These are phyloP conservation scores for Gossypium anomalum DNA, from an alignment of 345 rosid genomes.

Conservation along the genomic window DNA sequence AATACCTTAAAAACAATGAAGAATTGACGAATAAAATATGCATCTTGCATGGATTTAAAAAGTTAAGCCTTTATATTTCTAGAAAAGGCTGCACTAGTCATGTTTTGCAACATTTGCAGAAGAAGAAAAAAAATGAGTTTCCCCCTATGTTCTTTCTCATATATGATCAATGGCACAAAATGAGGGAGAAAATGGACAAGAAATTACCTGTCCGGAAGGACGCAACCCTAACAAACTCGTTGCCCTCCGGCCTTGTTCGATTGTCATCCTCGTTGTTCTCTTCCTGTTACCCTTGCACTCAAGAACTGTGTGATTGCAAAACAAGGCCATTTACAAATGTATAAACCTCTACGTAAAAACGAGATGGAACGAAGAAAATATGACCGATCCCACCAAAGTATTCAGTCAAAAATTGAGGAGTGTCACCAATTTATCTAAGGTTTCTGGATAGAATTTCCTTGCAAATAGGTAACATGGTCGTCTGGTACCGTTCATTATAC, in stretches of 20 bases:
- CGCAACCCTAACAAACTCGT: constrained; percentile 31
- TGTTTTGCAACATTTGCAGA: neutral
- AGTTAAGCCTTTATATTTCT: neutral
- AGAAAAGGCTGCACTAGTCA: neutral
- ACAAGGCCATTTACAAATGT: constrained; percentile 36
- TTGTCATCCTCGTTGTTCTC: constrained; percentile 24
- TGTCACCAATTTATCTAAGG: constrained; percentile 60
- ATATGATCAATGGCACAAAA: neutral
- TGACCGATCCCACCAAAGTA: constrained; percentile 36
- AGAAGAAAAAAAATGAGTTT: neutral
- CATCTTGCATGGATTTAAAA: neutral
- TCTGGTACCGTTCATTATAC: constrained; percentile 86
- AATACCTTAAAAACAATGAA: too few species aligned
- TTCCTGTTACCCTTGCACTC: constrained; percentile 21
- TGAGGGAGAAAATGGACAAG: constrained; percentile 13
- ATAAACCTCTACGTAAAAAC: constrained; percentile 17
- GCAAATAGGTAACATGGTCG: constrained; percentile 95
- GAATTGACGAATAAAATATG: too few species aligned
- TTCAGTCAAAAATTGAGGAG: constrained; percentile 53
- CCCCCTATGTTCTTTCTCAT: neutral
- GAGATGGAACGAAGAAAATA: constrained; percentile 24
- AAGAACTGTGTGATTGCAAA: constrained; percentile 20
- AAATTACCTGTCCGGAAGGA: constrained; percentile 24
- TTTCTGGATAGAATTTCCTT: constrained; percentile 75
- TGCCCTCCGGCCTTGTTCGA: constrained; percentile 26